Evolutionary conservation across 208 protist species (phyloP), one percentile per base, ranked within the genome.

Genomic region (Vickermania ingenoplastis): DNA sequence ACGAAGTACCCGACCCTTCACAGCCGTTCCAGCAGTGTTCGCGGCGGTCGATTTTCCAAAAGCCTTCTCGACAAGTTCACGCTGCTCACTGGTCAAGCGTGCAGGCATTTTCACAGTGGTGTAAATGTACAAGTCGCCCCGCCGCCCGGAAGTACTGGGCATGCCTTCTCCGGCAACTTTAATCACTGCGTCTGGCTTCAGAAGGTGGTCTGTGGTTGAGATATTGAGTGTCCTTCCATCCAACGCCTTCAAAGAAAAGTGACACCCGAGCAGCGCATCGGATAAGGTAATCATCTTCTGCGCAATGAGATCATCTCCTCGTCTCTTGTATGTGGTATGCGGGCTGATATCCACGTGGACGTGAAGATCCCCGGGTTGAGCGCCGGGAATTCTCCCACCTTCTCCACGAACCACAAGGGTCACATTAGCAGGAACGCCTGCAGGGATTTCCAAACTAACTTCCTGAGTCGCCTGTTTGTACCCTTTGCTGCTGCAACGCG

Each of bases 361-460:
- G 57, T 99, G 86, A 53, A 99, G 77, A 67, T 99, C 98, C n/a
- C 97, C 98, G 11, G 97, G 78, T 31, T 85, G 73, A 1, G 91
- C 85, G 22, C 87, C 88, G 7, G 96, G 95, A 54, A 94, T 89
- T 41, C 93, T 80, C 22, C 98, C 96, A 50, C 93, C 97, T 75
- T 99, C 97, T 30, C 96, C 97, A 23, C 77, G 68, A 53, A 99
- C 97, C 7, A 89, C 82, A 53, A 99, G 87, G 50, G 97, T 98
- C 63, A 99, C 92, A 53, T 93, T 89, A 31, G 97, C 68, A 24
- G 88, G 84, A 77, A 99, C 97, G 51, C 97, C 98, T 2, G 86
- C 74, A 17, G 98, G 96, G 52, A 99, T 92, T 30, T 97, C 83
- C 29, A 99, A 87, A 53, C 95, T 84, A 4, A 99, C 82, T 27